phyloP scores from a whole-genome alignment of 2,329 filamentous ascomycete genomes.

The Nannizziopsis barbatae region DNA sequence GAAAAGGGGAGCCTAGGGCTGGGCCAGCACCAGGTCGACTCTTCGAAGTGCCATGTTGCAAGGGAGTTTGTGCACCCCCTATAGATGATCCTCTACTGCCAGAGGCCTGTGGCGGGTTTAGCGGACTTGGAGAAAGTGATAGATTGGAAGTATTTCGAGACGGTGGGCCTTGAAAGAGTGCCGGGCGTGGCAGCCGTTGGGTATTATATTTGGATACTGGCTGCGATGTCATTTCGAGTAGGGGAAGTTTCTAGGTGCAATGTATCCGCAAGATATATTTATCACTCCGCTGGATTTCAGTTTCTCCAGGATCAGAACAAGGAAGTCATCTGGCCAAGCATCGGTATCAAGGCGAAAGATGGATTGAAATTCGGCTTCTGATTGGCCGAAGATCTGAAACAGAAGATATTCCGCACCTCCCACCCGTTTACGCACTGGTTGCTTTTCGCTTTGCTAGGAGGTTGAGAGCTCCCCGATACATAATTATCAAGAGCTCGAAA shows the following conservation, averaged over 20 bases:
- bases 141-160: slow-evolving; percentile 64
- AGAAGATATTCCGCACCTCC: too few species aligned
- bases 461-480: not conserved
- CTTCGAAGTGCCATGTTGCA: slow-evolving; percentile 4
- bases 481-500: not conserved
- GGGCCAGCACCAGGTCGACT: not conserved
- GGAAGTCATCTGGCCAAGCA: too few species aligned
- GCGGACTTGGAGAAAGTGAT: slow-evolving; percentile 44
- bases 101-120: not conserved
- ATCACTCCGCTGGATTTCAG: too few species aligned
- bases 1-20: slow-evolving; percentile 16
- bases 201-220: slow-evolving; percentile 17
- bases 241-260: too few species aligned
- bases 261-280: too few species aligned
- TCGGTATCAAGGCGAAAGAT: too few species aligned
- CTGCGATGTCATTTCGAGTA: not conserved
- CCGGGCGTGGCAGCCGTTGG: slow-evolving; percentile 57
- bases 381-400: too few species aligned
- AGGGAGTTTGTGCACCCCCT: slow-evolving; percentile 2
- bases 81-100: not conserved
- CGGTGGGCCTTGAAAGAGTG: slow-evolving; percentile 68
- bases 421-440: too few species aligned
- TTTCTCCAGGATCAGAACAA: too few species aligned
- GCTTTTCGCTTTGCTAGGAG: not conserved
- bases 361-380: too few species aligned